Conservation (phyloP, 768 basidiomycete genomes). For the Boletus coccyginus region DNA sequence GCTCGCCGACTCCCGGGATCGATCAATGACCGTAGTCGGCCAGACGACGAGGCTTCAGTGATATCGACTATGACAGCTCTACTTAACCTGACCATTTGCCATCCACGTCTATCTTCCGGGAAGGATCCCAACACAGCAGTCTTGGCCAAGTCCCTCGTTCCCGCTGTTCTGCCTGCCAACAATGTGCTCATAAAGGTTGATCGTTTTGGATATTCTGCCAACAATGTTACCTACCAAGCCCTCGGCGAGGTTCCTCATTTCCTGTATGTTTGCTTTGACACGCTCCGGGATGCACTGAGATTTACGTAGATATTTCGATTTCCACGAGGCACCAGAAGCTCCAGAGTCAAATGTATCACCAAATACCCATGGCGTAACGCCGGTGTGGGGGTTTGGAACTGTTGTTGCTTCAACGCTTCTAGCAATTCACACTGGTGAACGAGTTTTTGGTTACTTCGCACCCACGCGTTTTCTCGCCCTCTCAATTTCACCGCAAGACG, state of each 20-base stretch:
- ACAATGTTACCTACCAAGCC: conserved; percentile 69
- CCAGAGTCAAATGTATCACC: conserved; percentile 35
- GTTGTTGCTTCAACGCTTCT: conserved; percentile 48
- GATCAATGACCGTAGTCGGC: too few species aligned
- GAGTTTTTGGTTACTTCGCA: conserved; percentile 61
- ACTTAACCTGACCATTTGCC: conserved; percentile 37
- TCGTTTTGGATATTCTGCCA: conserved; percentile 69
- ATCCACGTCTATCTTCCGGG: conserved; percentile 38
- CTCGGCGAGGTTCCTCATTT: conserved; percentile 43
- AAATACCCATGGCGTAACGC: conserved; percentile 58
- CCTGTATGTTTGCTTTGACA: conserved; percentile 22
- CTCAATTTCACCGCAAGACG: conserved; percentile 47
- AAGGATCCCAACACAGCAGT: conserved; percentile 27
- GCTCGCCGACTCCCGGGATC: too few species aligned
- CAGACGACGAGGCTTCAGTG: not conserved
- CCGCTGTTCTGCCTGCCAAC: conserved; percentile 33
- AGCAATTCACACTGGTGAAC: conserved; percentile 51
- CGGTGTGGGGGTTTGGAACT: conserved; percentile 73
- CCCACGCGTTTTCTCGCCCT: conserved; percentile 57
- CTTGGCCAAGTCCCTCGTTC: conserved; percentile 25
- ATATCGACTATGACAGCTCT: conserved; percentile 7
- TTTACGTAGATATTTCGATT: conserved; percentile 65
- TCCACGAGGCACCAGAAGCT: conserved; percentile 47
- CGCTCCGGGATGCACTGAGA: not conserved
- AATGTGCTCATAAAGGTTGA: conserved; percentile 58